These are phyloP conservation scores for Oidiodendron maius DNA, from an alignment of 495 filamentous ascomycete species.

Conservation along the genomic window DNA sequence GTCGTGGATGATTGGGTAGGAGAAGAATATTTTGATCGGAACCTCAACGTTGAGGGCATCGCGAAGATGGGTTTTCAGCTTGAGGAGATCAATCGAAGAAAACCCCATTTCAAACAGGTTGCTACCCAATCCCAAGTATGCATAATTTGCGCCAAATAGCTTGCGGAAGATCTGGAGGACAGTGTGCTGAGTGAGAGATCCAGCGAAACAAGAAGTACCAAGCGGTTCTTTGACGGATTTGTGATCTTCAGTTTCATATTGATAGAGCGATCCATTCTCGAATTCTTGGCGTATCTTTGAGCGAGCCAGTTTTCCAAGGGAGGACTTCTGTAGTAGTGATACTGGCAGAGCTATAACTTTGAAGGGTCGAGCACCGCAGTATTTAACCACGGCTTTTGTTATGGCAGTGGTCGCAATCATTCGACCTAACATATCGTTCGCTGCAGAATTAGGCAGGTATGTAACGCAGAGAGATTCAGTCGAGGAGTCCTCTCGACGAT, in stretches of 20 bases:
- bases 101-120: conserved; percentile 37
- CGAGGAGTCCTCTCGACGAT: conserved; percentile 17
- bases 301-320: conserved; percentile 45
- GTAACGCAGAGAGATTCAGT: conserved; percentile 34
- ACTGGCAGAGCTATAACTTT: conserved; percentile 14
- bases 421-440: conserved; percentile 2
- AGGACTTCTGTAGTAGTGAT: conserved; percentile 28
- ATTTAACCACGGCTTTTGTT: conserved; percentile 11
- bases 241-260: conserved; percentile 6
- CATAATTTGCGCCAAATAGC: conserved; percentile 20
- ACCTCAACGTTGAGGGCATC: conserved; percentile 18
- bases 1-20: conserved; percentile 30
- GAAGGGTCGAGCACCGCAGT: conserved; percentile 23
- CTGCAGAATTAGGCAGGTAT: conserved; percentile 25
- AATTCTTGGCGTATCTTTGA: conserved; percentile 30
- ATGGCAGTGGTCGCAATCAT: conserved; percentile 6
- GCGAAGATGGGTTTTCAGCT: conserved; percentile 22
- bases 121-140: conserved; percentile 24
- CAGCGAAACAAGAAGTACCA: background rate
- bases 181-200: background rate
- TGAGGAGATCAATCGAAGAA: conserved; percentile 39
- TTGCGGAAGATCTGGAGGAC: conserved; percentile 6
- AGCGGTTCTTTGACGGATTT: background rate
- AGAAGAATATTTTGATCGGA: conserved; percentile 34
- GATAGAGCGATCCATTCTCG: conserved; percentile 28